These are phyloP conservation scores for Dendrocalamus sinicus DNA, from an alignment of 176 grass and related monocot species.

Conservation along the genomic window DNA sequence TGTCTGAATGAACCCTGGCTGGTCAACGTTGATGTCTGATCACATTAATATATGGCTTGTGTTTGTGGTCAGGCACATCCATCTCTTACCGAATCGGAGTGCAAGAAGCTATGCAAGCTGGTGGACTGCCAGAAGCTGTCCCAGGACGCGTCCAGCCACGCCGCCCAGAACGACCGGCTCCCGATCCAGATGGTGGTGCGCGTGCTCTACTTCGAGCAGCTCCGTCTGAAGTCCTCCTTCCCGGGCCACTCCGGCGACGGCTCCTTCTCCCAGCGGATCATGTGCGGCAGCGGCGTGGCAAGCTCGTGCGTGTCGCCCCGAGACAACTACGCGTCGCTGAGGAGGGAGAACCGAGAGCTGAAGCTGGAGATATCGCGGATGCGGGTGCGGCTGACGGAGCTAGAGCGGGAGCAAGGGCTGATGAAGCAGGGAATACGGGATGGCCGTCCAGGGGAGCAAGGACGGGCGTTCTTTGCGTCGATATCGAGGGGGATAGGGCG, in stretches of 20 bases:
- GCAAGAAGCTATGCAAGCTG: conserved; percentile 94
- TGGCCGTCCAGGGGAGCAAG: conserved; percentile 49
- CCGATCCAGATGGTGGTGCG: conserved; percentile 72
- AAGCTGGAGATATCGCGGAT: conserved; percentile 86
- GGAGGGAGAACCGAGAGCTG: conserved; percentile 88
- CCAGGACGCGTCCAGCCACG: conserved; percentile 71
- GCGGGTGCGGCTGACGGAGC: conserved; percentile 76
- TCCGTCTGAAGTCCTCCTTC: conserved; percentile 58
- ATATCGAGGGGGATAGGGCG: conserved; percentile 72
- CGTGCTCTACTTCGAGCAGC: conserved; percentile 86
- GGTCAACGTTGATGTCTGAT: not conserved
- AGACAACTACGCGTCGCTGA: conserved; percentile 82
- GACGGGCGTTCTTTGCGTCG: conserved; percentile 65
- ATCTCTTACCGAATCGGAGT: conserved; percentile 84
- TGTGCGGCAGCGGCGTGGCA: conserved; percentile 55
- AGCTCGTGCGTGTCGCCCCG: conserved; percentile 67
- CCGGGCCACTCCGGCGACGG: conserved; percentile 27
- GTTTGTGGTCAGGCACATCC: conserved; percentile 65
- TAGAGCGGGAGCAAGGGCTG: conserved; percentile 79
- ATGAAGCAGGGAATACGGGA: conserved; percentile 65
- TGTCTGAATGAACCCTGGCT: not conserved
- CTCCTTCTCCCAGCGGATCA: conserved; percentile 56
- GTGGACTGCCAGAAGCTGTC: conserved; percentile 79
- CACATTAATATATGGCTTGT: not conserved
- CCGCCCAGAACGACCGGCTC: conserved; percentile 78